These are phyloP conservation scores for Ocimum tenuiflorum DNA, from an alignment of 257 asterid genomes.

Conservation along the genomic window DNA sequence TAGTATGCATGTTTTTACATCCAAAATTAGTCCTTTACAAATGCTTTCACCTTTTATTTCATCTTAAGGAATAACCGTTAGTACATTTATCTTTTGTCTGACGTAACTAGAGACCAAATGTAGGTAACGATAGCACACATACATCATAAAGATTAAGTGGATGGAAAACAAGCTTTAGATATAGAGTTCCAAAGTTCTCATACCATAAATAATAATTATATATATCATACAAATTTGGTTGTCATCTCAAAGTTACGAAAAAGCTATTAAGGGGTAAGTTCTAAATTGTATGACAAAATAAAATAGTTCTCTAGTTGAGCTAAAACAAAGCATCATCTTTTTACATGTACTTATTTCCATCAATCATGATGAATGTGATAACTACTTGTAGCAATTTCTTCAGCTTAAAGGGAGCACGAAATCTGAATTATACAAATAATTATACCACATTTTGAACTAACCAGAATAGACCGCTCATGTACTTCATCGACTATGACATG, in stretches of 20 bases:
- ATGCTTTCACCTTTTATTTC: no score
- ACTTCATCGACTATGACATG: slow-evolving; percentile 98
- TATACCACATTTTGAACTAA: slow-evolving; percentile 33
- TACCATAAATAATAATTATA: background rate
- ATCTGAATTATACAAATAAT: slow-evolving; percentile 7
- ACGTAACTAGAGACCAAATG: no score
- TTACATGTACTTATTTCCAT: background rate
- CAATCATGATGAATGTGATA: slow-evolving; percentile 6
- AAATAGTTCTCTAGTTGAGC: background rate
- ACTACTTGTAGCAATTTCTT: background rate
- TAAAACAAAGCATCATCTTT: background rate
- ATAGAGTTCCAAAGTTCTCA: background rate
- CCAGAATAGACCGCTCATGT: slow-evolving; percentile 97
- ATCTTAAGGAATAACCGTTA: no score
- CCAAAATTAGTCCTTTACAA: no score
- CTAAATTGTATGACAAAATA: background rate
- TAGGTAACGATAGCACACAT: no score
- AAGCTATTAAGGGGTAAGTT: background rate
- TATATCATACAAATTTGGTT: background rate
- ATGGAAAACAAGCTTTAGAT: background rate
- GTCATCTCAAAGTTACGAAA: background rate
- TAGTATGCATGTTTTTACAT: background rate
- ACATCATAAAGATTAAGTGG: background rate
- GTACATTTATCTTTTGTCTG: no score
- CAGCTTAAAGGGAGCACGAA: slow-evolving; percentile 7